Percentiles rank a stretch among this genome's conserved stretches.
Conservation (phyloP, 192 early-diverging fungal species). For the Mortierella hygrophila region DNA sequence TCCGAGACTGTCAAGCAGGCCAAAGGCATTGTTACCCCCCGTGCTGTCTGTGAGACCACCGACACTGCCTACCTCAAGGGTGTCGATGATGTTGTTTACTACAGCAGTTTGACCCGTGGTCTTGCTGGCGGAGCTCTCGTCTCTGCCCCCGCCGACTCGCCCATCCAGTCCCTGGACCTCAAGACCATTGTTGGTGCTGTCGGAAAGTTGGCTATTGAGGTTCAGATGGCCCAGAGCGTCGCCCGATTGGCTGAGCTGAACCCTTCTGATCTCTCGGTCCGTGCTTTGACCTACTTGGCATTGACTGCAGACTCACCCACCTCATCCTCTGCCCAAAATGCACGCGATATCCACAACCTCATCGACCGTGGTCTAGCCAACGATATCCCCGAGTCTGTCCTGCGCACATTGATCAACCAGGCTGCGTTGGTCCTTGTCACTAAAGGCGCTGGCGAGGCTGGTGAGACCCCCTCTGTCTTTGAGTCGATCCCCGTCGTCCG, state of each 20-base stretch:
- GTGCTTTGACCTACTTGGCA: conserved; percentile 50
- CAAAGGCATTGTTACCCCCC: conserved; percentile 27
- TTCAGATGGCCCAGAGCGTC: conserved; percentile 57
- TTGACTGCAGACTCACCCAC: conserved; percentile 34
- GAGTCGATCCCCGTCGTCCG: conserved; percentile 40
- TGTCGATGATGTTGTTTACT: conserved; percentile 51
- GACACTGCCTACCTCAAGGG: conserved; percentile 45
- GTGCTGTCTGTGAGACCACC: conserved; percentile 43
- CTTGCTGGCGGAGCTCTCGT: conserved; percentile 32
- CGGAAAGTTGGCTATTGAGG: conserved; percentile 47
- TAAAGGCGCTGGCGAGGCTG: conserved; percentile 4
- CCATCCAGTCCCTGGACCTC: conserved; percentile 26
- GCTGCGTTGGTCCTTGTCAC: conserved; percentile 42
- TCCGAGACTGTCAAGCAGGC: conserved; percentile 31
- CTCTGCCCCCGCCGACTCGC: conserved; percentile 18
- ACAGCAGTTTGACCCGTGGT: conserved; percentile 33
- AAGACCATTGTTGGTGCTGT: conserved; percentile 20
- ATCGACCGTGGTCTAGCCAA: conserved; percentile 18
- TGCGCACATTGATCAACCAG: conserved; percentile 23
- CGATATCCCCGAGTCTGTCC: conserved; percentile 38
- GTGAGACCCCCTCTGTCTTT: background rate
- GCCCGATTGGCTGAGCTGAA: conserved; percentile 40
- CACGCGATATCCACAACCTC: conserved; percentile 54
- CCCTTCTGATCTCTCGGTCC: conserved; percentile 35
- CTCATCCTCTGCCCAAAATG: conserved; percentile 33